Evolutionary conservation across 257 asterid species (phyloP).

Genomic region (Linaria vulgaris): DNA sequence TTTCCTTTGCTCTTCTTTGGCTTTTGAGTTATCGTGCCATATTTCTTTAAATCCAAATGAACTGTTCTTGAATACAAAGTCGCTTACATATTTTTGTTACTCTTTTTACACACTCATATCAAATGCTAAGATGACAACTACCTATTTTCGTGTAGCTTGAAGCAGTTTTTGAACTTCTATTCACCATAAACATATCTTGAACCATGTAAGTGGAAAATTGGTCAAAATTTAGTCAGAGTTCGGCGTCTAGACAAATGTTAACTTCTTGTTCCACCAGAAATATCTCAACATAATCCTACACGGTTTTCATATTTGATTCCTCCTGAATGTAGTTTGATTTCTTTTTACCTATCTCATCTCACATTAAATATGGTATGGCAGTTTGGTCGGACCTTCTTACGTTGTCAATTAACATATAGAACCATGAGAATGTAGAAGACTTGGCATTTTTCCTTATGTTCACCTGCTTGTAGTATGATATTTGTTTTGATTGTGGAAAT

Average conservation of each 20-base stretch:
- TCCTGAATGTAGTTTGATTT: background rate
- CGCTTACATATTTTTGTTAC: too few relatives aligned
- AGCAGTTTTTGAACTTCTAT: background rate
- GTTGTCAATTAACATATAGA: background rate
- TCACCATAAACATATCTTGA: background rate
- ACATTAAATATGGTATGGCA: background rate
- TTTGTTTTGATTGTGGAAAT: too few relatives aligned
- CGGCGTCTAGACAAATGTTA: background rate
- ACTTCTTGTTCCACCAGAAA: background rate
- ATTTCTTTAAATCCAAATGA: too few relatives aligned
- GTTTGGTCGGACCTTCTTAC: background rate
- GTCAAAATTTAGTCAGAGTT: constrained; percentile 5
- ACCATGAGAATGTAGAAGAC: background rate
- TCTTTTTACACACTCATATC: background rate
- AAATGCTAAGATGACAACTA: constrained; percentile 8
- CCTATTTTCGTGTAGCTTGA: constrained; percentile 7
- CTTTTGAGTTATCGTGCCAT: background rate
- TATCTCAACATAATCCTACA: constrained; percentile 6
- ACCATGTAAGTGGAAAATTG: background rate
- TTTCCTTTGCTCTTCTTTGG: constrained; percentile 16
- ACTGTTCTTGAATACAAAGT: too few relatives aligned
- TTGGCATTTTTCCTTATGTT: background rate
- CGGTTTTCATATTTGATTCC: background rate
- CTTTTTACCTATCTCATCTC: too few relatives aligned
- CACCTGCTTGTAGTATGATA: background rate